Percentiles rank a stretch among this genome's conserved stretches.
These are phyloP conservation scores for Colletotrichum tanaceti DNA, from an alignment of 2,329 filamentous ascomycete genomes.

Conservation along the genomic window DNA sequence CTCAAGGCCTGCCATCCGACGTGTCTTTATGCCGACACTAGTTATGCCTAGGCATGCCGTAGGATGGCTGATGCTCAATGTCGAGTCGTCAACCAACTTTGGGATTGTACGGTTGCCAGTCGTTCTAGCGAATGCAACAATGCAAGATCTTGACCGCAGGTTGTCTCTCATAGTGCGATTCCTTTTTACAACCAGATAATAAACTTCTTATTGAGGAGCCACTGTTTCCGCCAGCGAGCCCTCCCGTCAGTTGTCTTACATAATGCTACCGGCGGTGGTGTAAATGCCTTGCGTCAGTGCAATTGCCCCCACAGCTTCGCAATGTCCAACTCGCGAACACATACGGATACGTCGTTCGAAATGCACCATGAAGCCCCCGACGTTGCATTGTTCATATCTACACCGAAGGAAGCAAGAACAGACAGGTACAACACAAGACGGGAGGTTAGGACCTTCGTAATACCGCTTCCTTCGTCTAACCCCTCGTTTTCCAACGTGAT, in stretches of 20 bases:
- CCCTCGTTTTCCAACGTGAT: conserved; percentile 6
- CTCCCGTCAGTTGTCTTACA: conserved; percentile 12
- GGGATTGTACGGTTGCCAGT: background rate
- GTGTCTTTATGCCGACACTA: too few species aligned
- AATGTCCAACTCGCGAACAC: background rate
- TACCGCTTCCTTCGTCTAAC: background rate
- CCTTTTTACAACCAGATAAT: conserved; percentile 9
- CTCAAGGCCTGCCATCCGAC: conserved; percentile 8
- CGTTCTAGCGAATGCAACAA: background rate
- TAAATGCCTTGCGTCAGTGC: background rate
- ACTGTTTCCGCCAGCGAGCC: conserved; percentile 11
- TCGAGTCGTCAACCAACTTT: background rate
- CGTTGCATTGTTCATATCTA: conserved; percentile 6
- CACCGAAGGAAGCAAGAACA: too few species aligned
- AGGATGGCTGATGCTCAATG: conserved; percentile 15
- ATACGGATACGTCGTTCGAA: background rate
- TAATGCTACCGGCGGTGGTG: background rate
- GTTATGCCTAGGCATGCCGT: conserved; percentile 31
- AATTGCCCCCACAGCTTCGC: too few species aligned
- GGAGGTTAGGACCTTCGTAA: conserved; percentile 25
- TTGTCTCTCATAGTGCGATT: background rate
- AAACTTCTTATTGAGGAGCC: conserved; percentile 22
- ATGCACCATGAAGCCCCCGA: conserved; percentile 2
- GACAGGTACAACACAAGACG: background rate
- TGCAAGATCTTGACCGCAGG: background rate